Conservation (phyloP, 352 stramenopile species). For the Pythium brassicae region DNA sequence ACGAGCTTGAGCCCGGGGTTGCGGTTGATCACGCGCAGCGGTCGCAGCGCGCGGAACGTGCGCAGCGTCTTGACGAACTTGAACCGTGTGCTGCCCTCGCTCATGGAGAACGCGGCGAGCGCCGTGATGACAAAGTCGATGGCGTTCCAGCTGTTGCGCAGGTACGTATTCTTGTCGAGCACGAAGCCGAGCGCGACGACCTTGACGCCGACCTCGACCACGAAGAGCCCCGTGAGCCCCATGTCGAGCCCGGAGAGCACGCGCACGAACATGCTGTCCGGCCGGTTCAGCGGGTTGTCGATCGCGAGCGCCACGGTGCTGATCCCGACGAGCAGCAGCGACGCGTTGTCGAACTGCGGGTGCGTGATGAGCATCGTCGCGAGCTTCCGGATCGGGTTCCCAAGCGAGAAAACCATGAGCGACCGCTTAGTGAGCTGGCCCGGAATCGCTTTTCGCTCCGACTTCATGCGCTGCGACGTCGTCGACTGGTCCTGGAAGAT, state of each 20-base stretch:
- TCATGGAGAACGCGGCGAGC: constrained; percentile 67
- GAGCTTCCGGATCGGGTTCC: constrained; percentile 48
- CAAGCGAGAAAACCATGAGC: constrained; percentile 34
- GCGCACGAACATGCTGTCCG: constrained; percentile 33
- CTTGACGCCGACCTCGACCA: constrained; percentile 84
- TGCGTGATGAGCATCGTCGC: constrained; percentile 48
- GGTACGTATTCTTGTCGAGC: constrained; percentile 56
- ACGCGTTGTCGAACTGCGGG: constrained; percentile 70
- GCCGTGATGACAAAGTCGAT: constrained; percentile 88
- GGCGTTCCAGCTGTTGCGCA: constrained; percentile 86
- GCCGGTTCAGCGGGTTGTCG: constrained; percentile 64
- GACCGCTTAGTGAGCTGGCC: constrained; percentile 28
- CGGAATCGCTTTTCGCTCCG: constrained; percentile 9
- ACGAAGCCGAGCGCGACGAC: constrained; percentile 80
- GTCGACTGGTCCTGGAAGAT: constrained; percentile 29
- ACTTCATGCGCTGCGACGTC: background rate
- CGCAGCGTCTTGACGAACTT: constrained; percentile 67
- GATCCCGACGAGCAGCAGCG: constrained; percentile 69
- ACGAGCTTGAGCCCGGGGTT: constrained; percentile 70
- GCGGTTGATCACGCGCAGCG: constrained; percentile 81
- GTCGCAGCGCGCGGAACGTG: constrained; percentile 73
- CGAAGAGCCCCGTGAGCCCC: constrained; percentile 79
- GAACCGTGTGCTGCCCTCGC: constrained; percentile 58
- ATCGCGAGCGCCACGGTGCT: constrained; percentile 68
- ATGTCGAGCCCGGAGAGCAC: constrained; percentile 62